These are phyloP conservation scores for Monosporascus sp. DNA, from an alignment of 2,329 filamentous ascomycete species.

Conservation along the genomic window DNA sequence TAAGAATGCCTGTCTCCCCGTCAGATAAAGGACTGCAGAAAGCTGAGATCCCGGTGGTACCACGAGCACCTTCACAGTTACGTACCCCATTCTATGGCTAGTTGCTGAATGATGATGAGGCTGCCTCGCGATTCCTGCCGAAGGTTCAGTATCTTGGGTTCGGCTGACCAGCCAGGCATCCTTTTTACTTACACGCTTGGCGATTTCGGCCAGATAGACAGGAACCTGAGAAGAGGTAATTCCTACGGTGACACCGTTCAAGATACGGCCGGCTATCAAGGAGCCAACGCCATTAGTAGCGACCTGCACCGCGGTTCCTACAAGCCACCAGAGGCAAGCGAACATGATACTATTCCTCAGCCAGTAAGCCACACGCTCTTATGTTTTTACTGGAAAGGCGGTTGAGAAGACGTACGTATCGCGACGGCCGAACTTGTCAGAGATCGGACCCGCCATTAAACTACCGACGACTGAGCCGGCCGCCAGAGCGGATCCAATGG, in stretches of 20 bases:
- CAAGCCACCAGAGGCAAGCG: conserved; percentile 43
- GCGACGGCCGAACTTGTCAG: conserved; percentile 43
- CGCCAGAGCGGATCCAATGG: conserved; percentile 47
- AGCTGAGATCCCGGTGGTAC: no score
- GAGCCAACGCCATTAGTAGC: conserved; percentile 53
- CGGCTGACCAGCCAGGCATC: no score
- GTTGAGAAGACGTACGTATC: conserved; percentile 20
- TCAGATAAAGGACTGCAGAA: no score
- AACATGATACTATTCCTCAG: conserved; percentile 34
- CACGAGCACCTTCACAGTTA: no score
- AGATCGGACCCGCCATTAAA: conserved; percentile 42
- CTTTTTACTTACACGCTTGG: conserved; percentile 34
- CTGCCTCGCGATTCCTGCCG: conserved; percentile 48
- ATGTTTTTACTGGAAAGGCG: neutral
- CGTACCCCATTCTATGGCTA: conserved; percentile 64
- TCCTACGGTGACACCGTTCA: conserved; percentile 63
- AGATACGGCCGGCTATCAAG: conserved; percentile 49
- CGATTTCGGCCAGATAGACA: conserved; percentile 64
- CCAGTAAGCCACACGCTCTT: conserved; percentile 4
- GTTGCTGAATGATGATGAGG: conserved; percentile 68
- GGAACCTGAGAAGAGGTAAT: conserved; percentile 64
- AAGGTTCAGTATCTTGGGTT: conserved; percentile 8
- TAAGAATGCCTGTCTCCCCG: conserved; percentile 40
- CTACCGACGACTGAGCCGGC: conserved; percentile 48
- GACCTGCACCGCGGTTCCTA: conserved; percentile 56